Conservation (phyloP, 2,329 filamentous ascomycete genomes). For the Fusarium hostae region DNA sequence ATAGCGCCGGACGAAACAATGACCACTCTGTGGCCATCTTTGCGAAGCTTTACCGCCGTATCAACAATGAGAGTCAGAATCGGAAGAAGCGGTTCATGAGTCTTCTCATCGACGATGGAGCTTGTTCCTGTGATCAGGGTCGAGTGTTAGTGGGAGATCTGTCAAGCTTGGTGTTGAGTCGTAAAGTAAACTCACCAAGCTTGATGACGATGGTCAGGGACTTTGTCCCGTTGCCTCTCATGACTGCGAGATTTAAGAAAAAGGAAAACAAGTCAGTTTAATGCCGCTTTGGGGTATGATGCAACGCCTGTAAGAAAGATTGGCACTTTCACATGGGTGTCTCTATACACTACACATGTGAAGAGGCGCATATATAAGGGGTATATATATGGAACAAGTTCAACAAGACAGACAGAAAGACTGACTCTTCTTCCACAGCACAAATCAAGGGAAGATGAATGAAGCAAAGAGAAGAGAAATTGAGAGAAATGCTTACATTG, state of each 20-base stretch:
- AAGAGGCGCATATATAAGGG: constrained; percentile 23
- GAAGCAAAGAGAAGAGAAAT: constrained; percentile 20
- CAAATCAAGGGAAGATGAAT: constrained; percentile 20
- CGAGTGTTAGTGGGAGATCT: constrained; percentile 36
- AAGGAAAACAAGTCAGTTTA: constrained; percentile 62
- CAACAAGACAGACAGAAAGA: not conserved
- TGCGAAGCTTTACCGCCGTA: constrained; percentile 85
- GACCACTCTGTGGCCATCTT: constrained; percentile 93
- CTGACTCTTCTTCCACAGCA: constrained; percentile 14
- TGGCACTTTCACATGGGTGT: constrained; percentile 23
- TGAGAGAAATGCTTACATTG: constrained; percentile 40
- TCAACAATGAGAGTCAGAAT: constrained; percentile 94
- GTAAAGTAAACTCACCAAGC: constrained; percentile 69
- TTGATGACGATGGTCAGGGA: constrained; percentile 77
- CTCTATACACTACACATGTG: constrained; percentile 8
- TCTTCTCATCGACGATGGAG: constrained; percentile 97
- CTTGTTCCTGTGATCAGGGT: constrained; percentile 81
- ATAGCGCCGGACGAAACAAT: constrained; percentile 98
- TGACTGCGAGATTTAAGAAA: constrained; percentile 56
- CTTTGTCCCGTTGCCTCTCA: constrained; percentile 67
- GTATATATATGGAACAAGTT: constrained; percentile 19
- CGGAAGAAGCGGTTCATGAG: constrained; percentile 91
- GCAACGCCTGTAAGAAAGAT: constrained; percentile 6
- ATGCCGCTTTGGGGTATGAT: constrained; percentile 29
- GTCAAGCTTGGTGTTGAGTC: constrained; percentile 16